Percentiles rank a stretch among this genome's conserved stretches.
These are phyloP conservation scores for Fusarium protoensiforme DNA, from an alignment of 2,329 filamentous ascomycete species.

Conservation along the genomic window DNA sequence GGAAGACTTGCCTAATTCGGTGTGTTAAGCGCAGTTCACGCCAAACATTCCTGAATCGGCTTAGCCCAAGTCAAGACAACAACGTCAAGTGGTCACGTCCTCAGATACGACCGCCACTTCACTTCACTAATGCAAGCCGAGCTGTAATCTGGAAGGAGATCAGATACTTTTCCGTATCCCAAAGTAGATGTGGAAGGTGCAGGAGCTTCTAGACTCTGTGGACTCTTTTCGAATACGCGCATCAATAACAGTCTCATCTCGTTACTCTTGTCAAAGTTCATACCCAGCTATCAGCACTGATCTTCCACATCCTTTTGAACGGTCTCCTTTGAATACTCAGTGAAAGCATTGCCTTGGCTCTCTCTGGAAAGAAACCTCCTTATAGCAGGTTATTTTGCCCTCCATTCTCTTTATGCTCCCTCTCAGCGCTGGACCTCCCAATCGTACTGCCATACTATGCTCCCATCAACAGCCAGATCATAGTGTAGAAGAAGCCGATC, in stretches of 20 bases:
- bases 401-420: fast-evolving
- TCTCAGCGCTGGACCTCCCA: not conserved
- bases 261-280: not conserved
- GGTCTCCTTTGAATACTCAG: not conserved
- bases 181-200: too few relatives aligned
- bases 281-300: not conserved
- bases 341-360: not conserved
- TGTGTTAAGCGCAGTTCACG: too few relatives aligned
- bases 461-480: not conserved
- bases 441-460: not conserved
- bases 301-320: not conserved
- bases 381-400: not conserved
- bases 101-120: too few relatives aligned
- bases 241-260: not conserved
- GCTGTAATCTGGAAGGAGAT: too few relatives aligned
- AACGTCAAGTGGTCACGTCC: too few relatives aligned
- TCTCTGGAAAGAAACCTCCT: not conserved
- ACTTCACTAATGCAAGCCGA: too few relatives aligned
- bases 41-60: too few relatives aligned
- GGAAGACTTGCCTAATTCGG: too few relatives aligned
- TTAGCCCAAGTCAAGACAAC: too few relatives aligned
- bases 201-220: too few relatives aligned
- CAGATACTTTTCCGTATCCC: too few relatives aligned
- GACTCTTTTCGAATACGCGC: too few relatives aligned
- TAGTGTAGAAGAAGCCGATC: not conserved